These are phyloP conservation scores for Logfia minima DNA, from an alignment of 129 eudicot species.

Conservation along the genomic window DNA sequence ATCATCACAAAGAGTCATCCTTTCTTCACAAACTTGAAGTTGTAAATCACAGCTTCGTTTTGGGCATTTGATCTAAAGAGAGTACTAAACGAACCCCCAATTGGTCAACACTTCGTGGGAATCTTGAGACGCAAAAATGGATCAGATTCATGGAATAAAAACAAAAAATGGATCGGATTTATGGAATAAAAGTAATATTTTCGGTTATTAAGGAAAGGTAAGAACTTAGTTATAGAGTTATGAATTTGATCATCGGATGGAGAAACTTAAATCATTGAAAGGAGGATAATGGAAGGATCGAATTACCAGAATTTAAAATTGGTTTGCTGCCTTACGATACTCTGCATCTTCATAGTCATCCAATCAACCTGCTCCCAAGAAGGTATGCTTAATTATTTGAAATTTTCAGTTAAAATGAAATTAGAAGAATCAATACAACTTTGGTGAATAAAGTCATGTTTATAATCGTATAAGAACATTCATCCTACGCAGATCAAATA, in stretches of 20 bases:
- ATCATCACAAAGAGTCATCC: conserved; percentile 23
- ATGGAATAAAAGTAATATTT: conserved; percentile 11
- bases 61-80: conserved; percentile 26
- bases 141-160: conserved; percentile 18
- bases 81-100: conserved; percentile 14
- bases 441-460: background rate
- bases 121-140: conserved; percentile 28
- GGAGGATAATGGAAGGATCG: conserved; percentile 56
- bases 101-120: conserved; percentile 21
- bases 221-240: conserved; percentile 11
- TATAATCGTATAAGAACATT: background rate
- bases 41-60: background rate
- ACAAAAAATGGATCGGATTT: conserved; percentile 32
- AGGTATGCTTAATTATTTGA: conserved; percentile 39
- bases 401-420: background rate
- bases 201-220: conserved; percentile 22
- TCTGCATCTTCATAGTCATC: conserved; percentile 43
- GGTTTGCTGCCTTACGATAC: conserved; percentile 37
- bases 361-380: conserved; percentile 52
- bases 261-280: conserved; percentile 21
- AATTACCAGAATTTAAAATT: conserved; percentile 33
- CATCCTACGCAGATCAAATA: conserved; percentile 1
- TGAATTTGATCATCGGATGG: conserved; percentile 46
- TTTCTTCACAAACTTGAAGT: conserved; percentile 14
- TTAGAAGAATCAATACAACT: background rate